Percentiles rank a stretch among this genome's conserved stretches.
These are phyloP conservation scores for Agrocybe chaxingu DNA, from an alignment of 768 basidiomycete genomes.

Conservation along the genomic window DNA sequence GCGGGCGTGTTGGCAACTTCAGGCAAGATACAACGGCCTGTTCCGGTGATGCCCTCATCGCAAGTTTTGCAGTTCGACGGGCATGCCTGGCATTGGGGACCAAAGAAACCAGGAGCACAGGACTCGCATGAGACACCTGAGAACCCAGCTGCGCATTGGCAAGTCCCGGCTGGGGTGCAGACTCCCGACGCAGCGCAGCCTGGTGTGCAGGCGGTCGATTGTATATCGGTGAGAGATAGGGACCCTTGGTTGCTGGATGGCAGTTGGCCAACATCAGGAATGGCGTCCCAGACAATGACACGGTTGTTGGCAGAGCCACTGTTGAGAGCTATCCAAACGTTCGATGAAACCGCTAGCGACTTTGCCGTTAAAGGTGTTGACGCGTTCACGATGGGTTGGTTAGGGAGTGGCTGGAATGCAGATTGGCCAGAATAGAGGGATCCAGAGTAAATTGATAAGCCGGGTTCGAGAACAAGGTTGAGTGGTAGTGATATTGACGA, in stretches of 20 bases:
- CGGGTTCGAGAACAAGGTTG: constrained; percentile 62
- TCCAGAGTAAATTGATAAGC: constrained; percentile 61
- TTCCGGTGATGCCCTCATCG: constrained; percentile 74
- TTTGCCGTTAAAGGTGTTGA: constrained; percentile 50
- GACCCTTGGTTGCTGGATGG: constrained; percentile 46
- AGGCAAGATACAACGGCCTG: constrained; percentile 62
- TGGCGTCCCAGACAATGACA: constrained; percentile 76
- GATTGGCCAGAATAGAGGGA: constrained; percentile 64
- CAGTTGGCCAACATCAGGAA: constrained; percentile 71
- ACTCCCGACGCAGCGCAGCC: constrained; percentile 60
- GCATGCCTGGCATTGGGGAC: constrained; percentile 63
- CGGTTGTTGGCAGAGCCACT: constrained; percentile 49
- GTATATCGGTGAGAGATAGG: constrained; percentile 62
- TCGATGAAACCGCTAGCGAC: constrained; percentile 63
- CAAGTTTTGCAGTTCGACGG: constrained; percentile 64
- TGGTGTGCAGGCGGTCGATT: constrained; percentile 71
- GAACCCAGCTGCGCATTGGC: constrained; percentile 69
- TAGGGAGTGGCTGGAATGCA: constrained; percentile 56
- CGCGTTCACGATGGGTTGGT: constrained; percentile 41
- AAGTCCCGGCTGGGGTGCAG: constrained; percentile 65
- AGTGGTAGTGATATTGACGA: constrained; percentile 58
- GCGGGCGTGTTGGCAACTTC: constrained; percentile 51
- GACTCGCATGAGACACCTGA: constrained; percentile 73
- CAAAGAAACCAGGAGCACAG: constrained; percentile 69
- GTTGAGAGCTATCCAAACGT: constrained; percentile 65